Evolutionary conservation across 2,329 filamentous ascomycete species (phyloP).

Genomic region (Aspergillus melleus): DNA sequence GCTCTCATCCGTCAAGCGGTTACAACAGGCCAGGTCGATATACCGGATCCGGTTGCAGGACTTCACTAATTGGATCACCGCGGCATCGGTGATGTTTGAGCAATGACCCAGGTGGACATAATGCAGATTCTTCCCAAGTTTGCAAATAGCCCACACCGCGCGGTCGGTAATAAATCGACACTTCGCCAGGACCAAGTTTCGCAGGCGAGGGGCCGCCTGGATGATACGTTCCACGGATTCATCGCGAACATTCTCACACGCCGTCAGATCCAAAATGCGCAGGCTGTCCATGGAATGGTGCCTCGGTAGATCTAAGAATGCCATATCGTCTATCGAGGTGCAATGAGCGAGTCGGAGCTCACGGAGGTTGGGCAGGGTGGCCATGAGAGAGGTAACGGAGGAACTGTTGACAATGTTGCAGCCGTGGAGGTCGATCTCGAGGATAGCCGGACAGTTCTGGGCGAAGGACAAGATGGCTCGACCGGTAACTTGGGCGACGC

Average conservation of each 20-base stretch:
- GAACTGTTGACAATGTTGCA: conserved; percentile 79
- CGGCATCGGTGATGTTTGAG: conserved; percentile 82
- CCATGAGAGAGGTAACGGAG: conserved; percentile 77
- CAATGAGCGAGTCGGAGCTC: conserved; percentile 88
- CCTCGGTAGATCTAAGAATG: conserved; percentile 75
- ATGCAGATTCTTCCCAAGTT: conserved; percentile 91
- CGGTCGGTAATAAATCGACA: conserved; percentile 89
- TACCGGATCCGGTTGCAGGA: conserved; percentile 92
- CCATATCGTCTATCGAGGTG: conserved; percentile 78
- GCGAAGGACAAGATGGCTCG: conserved; percentile 82
- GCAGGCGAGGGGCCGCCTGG: conserved; percentile 77
- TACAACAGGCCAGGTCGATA: conserved; percentile 96
- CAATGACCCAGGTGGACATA: conserved; percentile 97
- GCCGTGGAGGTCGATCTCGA: conserved; percentile 93
- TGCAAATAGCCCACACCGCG: conserved; percentile 82
- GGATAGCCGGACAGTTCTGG: conserved; percentile 81
- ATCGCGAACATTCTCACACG: conserved; percentile 80
- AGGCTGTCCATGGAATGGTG: conserved; percentile 77
- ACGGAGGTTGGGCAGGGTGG: conserved; percentile 77
- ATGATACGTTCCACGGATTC: conserved; percentile 87
- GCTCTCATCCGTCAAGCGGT: conserved; percentile 81
- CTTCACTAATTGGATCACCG: conserved; percentile 79
- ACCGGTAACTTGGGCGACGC: conserved; percentile 82
- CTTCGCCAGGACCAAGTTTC: conserved; percentile 92
- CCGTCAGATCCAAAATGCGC: conserved; percentile 90